Percentiles rank a stretch among this genome's conserved stretches.
Conservation (phyloP, 2,329 filamentous ascomycete species). For the Aspergillus neoniger region DNA sequence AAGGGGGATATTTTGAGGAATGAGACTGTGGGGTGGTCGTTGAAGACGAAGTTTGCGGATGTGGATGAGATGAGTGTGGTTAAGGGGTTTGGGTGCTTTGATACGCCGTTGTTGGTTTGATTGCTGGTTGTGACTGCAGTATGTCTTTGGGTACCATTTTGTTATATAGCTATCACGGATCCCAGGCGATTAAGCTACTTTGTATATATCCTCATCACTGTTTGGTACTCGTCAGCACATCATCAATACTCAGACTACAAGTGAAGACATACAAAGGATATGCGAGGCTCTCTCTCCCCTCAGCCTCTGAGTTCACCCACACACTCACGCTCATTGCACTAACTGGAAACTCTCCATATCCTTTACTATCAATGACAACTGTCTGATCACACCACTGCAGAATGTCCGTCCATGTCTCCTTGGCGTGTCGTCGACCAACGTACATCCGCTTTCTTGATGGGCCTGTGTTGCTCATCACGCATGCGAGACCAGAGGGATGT, state of each 20-base stretch:
- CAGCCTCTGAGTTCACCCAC: conserved; percentile 61
- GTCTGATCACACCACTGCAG: conserved; percentile 56
- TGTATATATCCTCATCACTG: background rate
- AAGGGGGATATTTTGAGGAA: conserved; percentile 37
- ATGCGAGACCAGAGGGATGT: conserved; percentile 56
- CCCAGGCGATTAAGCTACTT: background rate
- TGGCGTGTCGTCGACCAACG: conserved; percentile 59
- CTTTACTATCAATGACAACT: conserved; percentile 64
- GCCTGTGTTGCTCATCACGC: conserved; percentile 58
- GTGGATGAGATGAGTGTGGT: conserved; percentile 52
- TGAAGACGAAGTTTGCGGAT: conserved; percentile 46
- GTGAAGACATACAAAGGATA: conserved; percentile 42
- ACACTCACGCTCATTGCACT: conserved; percentile 59
- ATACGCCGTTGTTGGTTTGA: conserved; percentile 41
- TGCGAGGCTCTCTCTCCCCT: conserved; percentile 51
- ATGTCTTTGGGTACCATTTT: no score
- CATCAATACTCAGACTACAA: background rate
- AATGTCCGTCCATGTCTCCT: conserved; percentile 66
- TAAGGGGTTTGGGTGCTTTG: conserved; percentile 52
- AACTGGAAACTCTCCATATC: conserved; percentile 61
- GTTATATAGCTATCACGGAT: no score
- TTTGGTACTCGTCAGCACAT: background rate
- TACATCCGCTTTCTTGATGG: conserved; percentile 60
- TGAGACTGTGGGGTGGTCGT: conserved; percentile 42
- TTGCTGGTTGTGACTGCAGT: no score